These are phyloP conservation scores for Sphenostylis stenocarpa DNA, from an alignment of 306 rosid genomes.

Conservation along the genomic window DNA sequence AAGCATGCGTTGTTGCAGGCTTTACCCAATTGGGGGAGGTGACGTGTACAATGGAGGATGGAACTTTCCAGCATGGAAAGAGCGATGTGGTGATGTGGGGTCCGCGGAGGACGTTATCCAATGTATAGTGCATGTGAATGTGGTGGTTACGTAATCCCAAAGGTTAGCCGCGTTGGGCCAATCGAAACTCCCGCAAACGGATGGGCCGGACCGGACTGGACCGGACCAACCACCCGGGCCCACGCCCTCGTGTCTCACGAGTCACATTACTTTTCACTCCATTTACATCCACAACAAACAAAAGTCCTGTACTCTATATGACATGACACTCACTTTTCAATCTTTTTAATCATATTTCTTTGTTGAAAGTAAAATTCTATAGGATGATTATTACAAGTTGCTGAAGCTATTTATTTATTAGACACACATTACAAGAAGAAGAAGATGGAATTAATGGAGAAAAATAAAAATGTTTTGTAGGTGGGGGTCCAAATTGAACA, in stretches of 20 bases:
- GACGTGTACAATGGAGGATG: conserved; percentile 56
- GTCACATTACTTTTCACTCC: neutral
- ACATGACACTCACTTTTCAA: neutral
- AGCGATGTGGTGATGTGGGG: conserved; percentile 32
- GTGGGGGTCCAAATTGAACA: neutral
- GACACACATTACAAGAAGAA: neutral
- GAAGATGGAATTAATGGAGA: neutral
- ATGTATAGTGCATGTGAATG: conserved; percentile 36
- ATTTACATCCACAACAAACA: neutral
- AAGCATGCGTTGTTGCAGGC: conserved; percentile 28
- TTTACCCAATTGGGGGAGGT: conserved; percentile 32
- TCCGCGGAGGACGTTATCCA: conserved; percentile 62
- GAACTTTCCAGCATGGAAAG: conserved; percentile 86
- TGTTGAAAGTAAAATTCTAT: neutral
- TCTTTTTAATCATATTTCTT: neutral
- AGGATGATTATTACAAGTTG: neutral
- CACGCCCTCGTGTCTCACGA: conserved; percentile 21
- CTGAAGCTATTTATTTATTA: neutral
- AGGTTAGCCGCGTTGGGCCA: conserved; percentile 42
- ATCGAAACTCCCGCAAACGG: conserved; percentile 26
- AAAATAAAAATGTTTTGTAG: neutral
- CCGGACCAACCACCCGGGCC: conserved; percentile 14
- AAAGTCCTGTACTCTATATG: neutral
- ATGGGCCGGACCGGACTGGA: conserved; percentile 12
- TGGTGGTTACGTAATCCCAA: conserved; percentile 39